Conservation (phyloP, 768 basidiomycete genomes). For the Trametes cingulata region DNA sequence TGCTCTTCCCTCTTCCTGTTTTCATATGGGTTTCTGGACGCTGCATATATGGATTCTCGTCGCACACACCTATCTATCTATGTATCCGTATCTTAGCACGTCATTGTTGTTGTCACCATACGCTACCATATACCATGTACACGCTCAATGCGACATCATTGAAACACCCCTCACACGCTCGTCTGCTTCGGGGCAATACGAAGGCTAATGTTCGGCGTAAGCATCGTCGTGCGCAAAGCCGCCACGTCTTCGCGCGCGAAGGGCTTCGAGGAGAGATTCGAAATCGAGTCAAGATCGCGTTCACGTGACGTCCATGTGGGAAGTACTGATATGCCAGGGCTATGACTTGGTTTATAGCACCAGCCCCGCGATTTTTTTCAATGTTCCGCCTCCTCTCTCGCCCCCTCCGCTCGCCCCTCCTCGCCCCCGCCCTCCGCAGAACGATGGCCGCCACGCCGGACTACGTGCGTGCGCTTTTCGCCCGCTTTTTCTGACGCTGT, state of each 20-base stretch:
- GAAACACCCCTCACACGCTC: neutral
- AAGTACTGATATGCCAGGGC: neutral
- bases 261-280: neutral
- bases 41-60: neutral
- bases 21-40: neutral
- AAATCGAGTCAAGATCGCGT: constrained; percentile 15
- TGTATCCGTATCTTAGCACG: constrained; percentile 10
- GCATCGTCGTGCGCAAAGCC: neutral
- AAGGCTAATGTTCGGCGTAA: neutral
- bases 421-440: constrained; percentile 31
- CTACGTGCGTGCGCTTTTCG: constrained; percentile 48
- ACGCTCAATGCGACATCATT: neutral
- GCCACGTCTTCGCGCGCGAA: neutral
- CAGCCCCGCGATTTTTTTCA: constrained; percentile 25
- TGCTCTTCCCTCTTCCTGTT: neutral
- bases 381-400: constrained; percentile 37
- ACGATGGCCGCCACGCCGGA: constrained; percentile 68
- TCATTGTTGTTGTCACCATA: neutral
- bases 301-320: constrained; percentile 18
- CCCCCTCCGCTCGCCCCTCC: constrained; percentile 29
- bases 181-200: neutral
- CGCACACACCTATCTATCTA: neutral
- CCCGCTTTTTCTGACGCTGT: neutral
- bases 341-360: constrained; percentile 23
- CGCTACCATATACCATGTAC: constrained; percentile 5